A percentile compares a stretch with the other conserved stretches of the same genome.
phyloP scores from a whole-genome alignment of 192 early-diverging fungal genomes.

The Kappamyces sp. region DNA sequence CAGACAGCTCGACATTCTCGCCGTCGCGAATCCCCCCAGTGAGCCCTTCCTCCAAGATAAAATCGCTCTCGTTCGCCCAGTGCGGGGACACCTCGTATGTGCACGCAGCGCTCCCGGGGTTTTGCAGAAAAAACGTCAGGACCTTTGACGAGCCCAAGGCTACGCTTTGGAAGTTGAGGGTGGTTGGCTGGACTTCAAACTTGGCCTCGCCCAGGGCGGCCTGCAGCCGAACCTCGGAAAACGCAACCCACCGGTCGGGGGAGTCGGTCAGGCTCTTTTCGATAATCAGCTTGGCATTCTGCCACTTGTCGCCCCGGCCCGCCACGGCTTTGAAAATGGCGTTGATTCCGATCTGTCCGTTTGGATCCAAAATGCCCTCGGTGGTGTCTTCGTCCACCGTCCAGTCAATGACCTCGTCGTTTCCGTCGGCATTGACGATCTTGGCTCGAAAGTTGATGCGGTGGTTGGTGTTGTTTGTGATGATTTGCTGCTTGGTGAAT shows the following conservation, averaged over 20 bases:
- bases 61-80: not conserved
- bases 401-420: constrained; percentile 9
- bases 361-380: constrained; percentile 37
- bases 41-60: not conserved
- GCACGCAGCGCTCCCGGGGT: not conserved
- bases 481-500: constrained; percentile 21
- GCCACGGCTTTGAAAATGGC: constrained; percentile 40
- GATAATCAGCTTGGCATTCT: constrained; percentile 44
- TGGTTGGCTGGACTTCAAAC: constrained; percentile 26
- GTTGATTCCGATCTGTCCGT: constrained; percentile 25
- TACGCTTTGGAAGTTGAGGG: constrained; percentile 6
- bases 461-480: constrained; percentile 45
- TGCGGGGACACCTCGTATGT: not conserved
- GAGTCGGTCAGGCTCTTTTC: constrained; percentile 37
- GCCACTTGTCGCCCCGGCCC: constrained; percentile 48
- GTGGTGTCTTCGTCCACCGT: constrained; percentile 8
- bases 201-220: constrained; percentile 47
- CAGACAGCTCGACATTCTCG: too few relatives aligned
- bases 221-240: constrained; percentile 37
- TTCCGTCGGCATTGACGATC: constrained; percentile 30
- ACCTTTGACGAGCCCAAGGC: constrained; percentile 33
- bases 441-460: constrained; percentile 40
- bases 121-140: not conserved
- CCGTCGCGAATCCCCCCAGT: not conserved
- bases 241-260: constrained; percentile 29